Base-by-base conservation (phyloP, 1,284 basidiomycete species). In the Puccinia sorghi region DNA sequence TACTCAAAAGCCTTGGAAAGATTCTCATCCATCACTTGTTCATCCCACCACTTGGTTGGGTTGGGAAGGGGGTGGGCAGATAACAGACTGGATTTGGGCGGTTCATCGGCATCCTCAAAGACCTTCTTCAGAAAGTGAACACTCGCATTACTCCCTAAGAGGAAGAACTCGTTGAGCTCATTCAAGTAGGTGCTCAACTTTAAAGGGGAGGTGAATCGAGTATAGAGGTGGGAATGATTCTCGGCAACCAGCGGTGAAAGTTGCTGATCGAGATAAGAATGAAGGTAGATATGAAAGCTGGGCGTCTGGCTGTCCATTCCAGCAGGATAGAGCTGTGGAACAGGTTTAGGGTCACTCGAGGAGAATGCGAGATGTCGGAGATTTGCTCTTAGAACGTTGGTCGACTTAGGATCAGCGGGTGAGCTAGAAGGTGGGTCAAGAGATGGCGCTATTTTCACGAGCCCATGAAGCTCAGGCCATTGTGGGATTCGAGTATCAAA, bases 91-190 rank as follows among this genome's bases (percentile, higher is more conserved):
- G 54, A 76, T 48, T 67, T 52, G 3, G 39, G 43, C 1, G 43
- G 56, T 2, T 67, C 48, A 27, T 43, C 22, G n/a, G 63, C 50
- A 37, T 76, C 73, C 17, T 56, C 52, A 48, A 77, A 57, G 15
- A 48, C 67, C 11, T 37, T 57, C 5, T 77, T 77, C 1, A 77
- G 39, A 22, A 77, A 77, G 5, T 67, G 39, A 7, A 52, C 27
- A 59, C 52, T 69, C 9, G 64, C 7, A 20, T 27, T 25, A 32
- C 52, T 64, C 22, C 52, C 74, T 17, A 64, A 32, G 20, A 77
- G 46, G 64, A 77, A 77, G 56, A 77, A 77, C 22, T 77, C 32
- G 61, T 67, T 69, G 3, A 77, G 56, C 32, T n/a, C 64, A 20
- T n/a, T 57, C 11, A 69, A 9, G 59, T 69, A 69, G 27, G 52